Base-by-base conservation (phyloP, 352 stramenopile genomes). In the Poterioochromonas sp. region DNA sequence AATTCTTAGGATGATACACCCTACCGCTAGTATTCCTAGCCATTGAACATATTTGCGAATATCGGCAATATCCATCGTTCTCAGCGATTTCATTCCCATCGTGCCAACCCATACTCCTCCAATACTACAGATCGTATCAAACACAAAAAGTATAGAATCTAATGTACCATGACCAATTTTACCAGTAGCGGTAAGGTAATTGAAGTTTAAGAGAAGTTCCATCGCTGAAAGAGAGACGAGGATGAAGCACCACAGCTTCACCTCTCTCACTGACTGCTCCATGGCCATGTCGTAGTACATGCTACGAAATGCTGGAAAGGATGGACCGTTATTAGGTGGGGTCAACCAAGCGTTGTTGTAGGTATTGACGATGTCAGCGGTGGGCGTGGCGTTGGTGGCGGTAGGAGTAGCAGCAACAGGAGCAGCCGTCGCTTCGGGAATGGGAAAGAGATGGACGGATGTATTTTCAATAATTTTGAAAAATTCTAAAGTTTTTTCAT, bases 201-300 rank as follows among this genome's bases (percentile, higher is more conserved):
- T 41, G 8, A 73, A 44, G 32, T 73, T 73, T n/a, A 12, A 41
- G 35, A 73, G 40, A 29, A 73, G 63, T 35, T 8, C 12, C 20
- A 73, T 44, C 11, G 40, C 18, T 51, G 63, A 73, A 5, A 73
- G 29, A 73, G 40, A 47, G 37, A 73, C 18, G 3, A 73, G 35
- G 2, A 73, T 32, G 20, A 47, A 40, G 18, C 11, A 73, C 63
- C 63, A 73, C 5, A 73, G 3, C 35, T 73, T 73, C 35, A 73
- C 63, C 40, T 73, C 63, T 29, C 63, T 32, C 11, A 32, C 12
- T 35, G 26, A 40, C 58, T 68, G 58, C 26, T 34, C 26, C 8
- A 68, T 26, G 15, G 47, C 47, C 15, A 15, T 68, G 15, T 11
- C 40, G 35, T 12, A 73, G 12, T 47, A 32, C 2, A 73, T 8